Evolutionary conservation across 257 asterid species (phyloP).

Genomic region (Forsythia viridissima): DNA sequence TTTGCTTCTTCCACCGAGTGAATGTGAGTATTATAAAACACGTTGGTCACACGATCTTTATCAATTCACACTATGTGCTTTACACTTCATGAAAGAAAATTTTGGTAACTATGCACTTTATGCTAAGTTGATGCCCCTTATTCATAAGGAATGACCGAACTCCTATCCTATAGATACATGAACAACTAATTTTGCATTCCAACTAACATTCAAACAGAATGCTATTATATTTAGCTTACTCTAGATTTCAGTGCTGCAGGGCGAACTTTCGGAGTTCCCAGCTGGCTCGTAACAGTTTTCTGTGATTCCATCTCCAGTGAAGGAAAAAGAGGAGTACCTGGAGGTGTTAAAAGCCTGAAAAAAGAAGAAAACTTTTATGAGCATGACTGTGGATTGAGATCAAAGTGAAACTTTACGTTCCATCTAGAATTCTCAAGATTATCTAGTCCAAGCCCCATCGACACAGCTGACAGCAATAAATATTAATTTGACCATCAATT

Average conservation of each 20-base stretch:
- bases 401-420: neutral
- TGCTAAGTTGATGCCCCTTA: too few species aligned
- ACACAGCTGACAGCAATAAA: neutral
- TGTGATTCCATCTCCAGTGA: conserved; percentile 27
- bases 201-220: neutral
- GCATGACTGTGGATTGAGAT: neutral
- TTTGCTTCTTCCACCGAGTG: too few species aligned
- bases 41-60: too few species aligned
- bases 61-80: too few species aligned
- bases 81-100: too few species aligned
- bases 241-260: conserved; percentile 27
- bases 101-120: too few species aligned
- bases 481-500: neutral
- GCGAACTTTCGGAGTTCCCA: conserved; percentile 21
- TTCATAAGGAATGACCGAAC: too few species aligned
- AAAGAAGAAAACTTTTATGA: neutral
- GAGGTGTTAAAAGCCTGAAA: conserved; percentile 29
- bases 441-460: neutral
- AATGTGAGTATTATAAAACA: too few species aligned
- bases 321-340: conserved; percentile 29
- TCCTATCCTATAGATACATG: too few species aligned
- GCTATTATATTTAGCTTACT: conserved; percentile 14
- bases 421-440: neutral
- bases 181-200: neutral
- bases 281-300: conserved; percentile 15